These are phyloP conservation scores for Phascolomyces articulosus DNA, from an alignment of 371 early-diverging fungal species.

Conservation along the genomic window DNA sequence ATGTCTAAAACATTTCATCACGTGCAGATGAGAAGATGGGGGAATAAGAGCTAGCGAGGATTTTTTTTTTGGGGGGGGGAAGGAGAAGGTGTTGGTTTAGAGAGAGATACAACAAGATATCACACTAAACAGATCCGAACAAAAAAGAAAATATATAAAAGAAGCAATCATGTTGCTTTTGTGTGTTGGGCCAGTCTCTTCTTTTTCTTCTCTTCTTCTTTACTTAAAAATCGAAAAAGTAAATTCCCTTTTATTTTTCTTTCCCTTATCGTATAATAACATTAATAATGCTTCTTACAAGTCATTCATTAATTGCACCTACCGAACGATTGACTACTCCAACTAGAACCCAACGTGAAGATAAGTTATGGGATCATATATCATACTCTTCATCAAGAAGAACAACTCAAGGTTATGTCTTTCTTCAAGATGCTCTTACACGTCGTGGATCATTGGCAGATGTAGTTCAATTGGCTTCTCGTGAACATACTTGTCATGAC, in stretches of 20 bases:
- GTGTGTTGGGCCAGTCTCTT: too few relatives aligned
- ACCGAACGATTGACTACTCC: too few relatives aligned
- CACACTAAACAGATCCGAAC: too few relatives aligned
- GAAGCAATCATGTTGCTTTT: too few relatives aligned
- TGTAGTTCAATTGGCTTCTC: background rate
- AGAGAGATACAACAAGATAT: too few relatives aligned
- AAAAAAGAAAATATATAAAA: background rate
- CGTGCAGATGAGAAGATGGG: background rate
- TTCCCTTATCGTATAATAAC: too few relatives aligned
- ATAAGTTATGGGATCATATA: background rate
- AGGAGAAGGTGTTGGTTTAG: background rate
- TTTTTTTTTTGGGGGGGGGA: background rate
- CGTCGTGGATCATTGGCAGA: constrained; percentile 1
- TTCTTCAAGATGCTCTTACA: background rate
- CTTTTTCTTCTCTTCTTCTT: too few relatives aligned
- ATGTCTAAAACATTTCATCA: background rate
- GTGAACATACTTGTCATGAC: constrained; percentile 7
- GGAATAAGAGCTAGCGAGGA: too few relatives aligned
- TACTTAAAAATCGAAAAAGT: too few relatives aligned
- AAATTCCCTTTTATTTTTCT: too few relatives aligned
- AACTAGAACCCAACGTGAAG: background rate
- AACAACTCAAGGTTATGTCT: background rate
- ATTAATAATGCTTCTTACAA: background rate
- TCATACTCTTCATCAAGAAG: background rate
- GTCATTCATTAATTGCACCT: background rate